Evolutionary conservation across 2,329 filamentous ascomycete species (phyloP).

Genomic region (Aspergillus sp.): DNA sequence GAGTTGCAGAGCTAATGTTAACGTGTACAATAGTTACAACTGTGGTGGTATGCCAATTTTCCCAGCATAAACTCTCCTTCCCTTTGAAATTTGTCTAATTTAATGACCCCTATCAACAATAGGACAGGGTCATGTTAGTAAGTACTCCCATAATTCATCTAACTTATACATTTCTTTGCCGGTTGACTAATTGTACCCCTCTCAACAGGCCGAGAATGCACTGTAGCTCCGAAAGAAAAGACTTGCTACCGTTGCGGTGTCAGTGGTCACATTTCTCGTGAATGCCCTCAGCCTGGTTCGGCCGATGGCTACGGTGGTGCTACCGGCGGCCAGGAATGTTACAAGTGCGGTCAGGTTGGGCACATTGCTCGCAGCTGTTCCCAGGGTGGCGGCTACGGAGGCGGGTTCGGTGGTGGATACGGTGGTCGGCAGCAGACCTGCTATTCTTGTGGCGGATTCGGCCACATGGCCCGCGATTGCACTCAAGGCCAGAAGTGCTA

Average conservation of each 20-base stretch:
- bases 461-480: constrained; percentile 97
- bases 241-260: constrained; percentile 61
- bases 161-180: constrained; percentile 3
- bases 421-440: constrained; percentile 69
- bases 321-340: constrained; percentile 66
- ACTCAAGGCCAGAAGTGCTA: constrained; percentile 99
- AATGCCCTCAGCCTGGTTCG: constrained; percentile 47
- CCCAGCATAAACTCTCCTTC: neutral
- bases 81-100: constrained; percentile 4
- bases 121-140: constrained; percentile 71
- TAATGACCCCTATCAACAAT: constrained; percentile 3
- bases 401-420: constrained; percentile 44
- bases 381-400: constrained; percentile 45
- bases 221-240: constrained; percentile 79
- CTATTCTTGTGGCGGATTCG: constrained; percentile 96
- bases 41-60: constrained; percentile 58
- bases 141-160: constrained; percentile 27
- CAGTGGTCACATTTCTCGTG: constrained; percentile 84
- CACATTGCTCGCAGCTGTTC: constrained; percentile 75
- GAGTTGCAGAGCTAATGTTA: constrained; percentile 6
- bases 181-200: constrained; percentile 6
- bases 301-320: constrained; percentile 43
- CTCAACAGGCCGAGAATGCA: constrained; percentile 73
- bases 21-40: constrained; percentile 58
- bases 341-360: constrained; percentile 95